phyloP scores from a whole-genome alignment of 345 rosid species.

The Syzygium aqueum region DNA sequence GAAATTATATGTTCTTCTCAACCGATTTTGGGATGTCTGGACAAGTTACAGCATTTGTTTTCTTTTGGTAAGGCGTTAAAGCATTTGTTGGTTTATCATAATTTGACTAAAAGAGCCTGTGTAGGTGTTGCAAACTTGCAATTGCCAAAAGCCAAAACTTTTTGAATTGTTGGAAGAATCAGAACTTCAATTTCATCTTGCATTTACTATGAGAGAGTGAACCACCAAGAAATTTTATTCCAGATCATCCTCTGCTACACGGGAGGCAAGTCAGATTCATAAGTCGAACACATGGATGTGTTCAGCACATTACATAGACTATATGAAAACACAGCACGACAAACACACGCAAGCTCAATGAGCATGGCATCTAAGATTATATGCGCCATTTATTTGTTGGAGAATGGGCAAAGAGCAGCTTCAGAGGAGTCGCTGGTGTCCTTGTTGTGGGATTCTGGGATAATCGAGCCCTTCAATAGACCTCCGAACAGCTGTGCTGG shows the following conservation, averaged over 20 bases:
- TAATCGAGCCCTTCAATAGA: conserved; percentile 28
- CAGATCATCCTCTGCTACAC: not conserved
- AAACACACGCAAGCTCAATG: not conserved
- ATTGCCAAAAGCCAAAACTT: not conserved
- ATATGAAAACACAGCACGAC: not conserved
- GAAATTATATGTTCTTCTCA: not conserved
- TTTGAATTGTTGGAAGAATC: not conserved
- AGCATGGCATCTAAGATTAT: not conserved
- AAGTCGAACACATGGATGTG: not conserved
- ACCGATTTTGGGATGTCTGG: not conserved
- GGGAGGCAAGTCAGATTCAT: not conserved
- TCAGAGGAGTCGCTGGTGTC: not conserved
- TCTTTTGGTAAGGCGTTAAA: too few species aligned
- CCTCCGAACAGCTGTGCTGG: conserved; percentile 71
- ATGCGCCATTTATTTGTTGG: not conserved
- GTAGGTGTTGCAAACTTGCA: not conserved
- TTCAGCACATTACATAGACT: not conserved
- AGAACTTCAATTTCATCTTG: not conserved
- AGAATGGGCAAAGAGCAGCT: conserved; percentile 8
- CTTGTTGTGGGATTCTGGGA: not conserved
- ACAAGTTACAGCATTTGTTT: not conserved
- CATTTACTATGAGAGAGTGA: not conserved
- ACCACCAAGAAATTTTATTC: not conserved
- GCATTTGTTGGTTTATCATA: not conserved
- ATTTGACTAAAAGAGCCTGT: not conserved